Evolutionary conservation across 345 rosid genomes (phyloP).

Genomic region (Reutealis trisperma): DNA sequence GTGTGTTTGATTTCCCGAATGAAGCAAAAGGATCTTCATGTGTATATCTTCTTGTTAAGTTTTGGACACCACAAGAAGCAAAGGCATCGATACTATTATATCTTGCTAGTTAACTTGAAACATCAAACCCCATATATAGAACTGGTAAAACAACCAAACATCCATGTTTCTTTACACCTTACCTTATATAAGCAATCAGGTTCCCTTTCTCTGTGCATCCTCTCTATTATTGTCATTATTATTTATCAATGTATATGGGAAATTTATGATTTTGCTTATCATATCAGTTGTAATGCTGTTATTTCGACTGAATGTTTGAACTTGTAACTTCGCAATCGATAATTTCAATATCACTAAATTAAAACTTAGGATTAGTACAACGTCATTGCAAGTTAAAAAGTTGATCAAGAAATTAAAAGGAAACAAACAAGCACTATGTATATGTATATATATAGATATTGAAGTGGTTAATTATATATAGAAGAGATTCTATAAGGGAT

Average conservation of each 20-base stretch:
- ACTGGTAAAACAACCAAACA: constrained; percentile 39
- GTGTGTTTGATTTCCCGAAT: constrained; percentile 35
- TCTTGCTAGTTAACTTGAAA: constrained; percentile 40
- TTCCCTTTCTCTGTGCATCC: constrained; percentile 30
- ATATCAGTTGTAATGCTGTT: too few relatives aligned
- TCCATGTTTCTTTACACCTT: constrained; percentile 32
- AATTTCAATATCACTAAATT: too few relatives aligned
- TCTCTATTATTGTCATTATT: background rate
- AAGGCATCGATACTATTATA: constrained; percentile 14
- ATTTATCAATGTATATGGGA: too few relatives aligned
- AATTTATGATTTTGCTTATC: too few relatives aligned
- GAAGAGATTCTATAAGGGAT: constrained; percentile 25
- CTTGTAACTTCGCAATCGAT: too few relatives aligned
- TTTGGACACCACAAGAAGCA: constrained; percentile 37
- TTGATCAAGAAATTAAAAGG: background rate
- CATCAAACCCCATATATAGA: constrained; percentile 46
- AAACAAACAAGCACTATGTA: background rate
- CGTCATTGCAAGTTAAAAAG: too few relatives aligned
- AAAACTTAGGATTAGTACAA: too few relatives aligned
- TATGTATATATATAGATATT: too few relatives aligned
- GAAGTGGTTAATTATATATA: background rate
- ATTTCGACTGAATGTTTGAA: too few relatives aligned
- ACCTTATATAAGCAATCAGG: constrained; percentile 47
- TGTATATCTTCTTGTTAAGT: constrained; percentile 22
- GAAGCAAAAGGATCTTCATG: constrained; percentile 35